Evolutionary conservation across 2,329 filamentous ascomycete species (phyloP).

Genomic region (Volutella citrinella): DNA sequence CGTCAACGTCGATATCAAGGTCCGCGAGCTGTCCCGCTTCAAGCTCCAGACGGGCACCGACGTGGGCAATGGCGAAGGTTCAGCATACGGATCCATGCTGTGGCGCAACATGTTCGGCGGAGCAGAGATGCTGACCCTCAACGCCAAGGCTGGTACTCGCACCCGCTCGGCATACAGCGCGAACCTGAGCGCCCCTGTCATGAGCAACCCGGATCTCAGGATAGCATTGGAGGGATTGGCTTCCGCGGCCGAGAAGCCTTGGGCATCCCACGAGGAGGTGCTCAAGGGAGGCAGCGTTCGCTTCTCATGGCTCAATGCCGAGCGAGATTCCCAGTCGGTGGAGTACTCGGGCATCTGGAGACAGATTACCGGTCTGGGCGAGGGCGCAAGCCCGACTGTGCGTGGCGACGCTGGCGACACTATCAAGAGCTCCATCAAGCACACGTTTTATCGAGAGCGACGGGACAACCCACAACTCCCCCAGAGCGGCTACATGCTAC

Average conservation of each 20-base stretch:
- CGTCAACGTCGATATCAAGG: slow-evolving; percentile 77
- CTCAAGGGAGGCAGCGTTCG: slow-evolving; percentile 75
- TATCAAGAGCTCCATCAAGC: slow-evolving; percentile 82
- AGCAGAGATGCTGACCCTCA: slow-evolving; percentile 82
- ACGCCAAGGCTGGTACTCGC: slow-evolving; percentile 84
- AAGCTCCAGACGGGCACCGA: slow-evolving; percentile 94
- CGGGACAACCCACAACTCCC: slow-evolving; percentile 85
- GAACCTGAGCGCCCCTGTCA: slow-evolving; percentile 76
- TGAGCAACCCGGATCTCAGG: slow-evolving; percentile 78
- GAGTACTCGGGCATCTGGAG: slow-evolving; percentile 83
- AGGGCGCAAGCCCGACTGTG: slow-evolving; percentile 75
- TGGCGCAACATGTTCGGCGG: slow-evolving; percentile 94
- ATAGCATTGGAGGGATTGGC: slow-evolving; percentile 77
- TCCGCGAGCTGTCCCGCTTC: slow-evolving; percentile 79
- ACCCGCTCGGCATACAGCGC: slow-evolving; percentile 91
- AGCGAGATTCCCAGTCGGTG: slow-evolving; percentile 70
- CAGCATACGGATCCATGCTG: slow-evolving; percentile 82
- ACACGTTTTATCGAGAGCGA: slow-evolving; percentile 76
- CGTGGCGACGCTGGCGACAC: slow-evolving; percentile 84
- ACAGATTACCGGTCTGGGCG: slow-evolving; percentile 76
- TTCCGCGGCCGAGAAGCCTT: slow-evolving; percentile 83
- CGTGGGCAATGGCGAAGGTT: slow-evolving; percentile 89
- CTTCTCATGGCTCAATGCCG: slow-evolving; percentile 67
- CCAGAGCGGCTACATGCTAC: slow-evolving; percentile 75
- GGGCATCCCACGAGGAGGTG: slow-evolving; percentile 91